Base-by-base conservation (phyloP, 2,329 filamentous ascomycete species). In the Massarina eburnea region DNA sequence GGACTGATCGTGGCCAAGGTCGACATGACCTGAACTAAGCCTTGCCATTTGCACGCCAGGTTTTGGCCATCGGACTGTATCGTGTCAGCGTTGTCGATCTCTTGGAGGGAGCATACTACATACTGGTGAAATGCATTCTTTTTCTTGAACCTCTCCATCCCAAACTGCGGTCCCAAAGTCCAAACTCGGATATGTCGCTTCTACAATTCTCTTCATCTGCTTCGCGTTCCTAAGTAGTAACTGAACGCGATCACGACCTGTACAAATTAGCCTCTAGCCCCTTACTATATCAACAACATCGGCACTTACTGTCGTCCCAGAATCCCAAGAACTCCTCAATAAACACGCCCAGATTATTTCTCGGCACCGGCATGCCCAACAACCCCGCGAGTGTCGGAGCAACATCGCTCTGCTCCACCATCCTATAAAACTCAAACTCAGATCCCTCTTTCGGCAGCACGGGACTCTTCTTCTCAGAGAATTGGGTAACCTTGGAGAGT, bases 341-440 rank as follows among this genome's bases (percentile, higher is more conserved):
- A 49, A 96, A 85, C 1, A 91, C 84, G 1, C 94, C 94, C 0
- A 99, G 74, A 52, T 91, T 97, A 64, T 99, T 99, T 67, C 85
- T 83, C 0, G 94, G 89, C 1, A 95, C 79, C 0, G 94, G 92
- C 54, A 99, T 86, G 0, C 91, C 91, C 35, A 99, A 78, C 22
- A 99, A 74, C 1, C 86, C 90, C 9, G 89, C 91, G 18, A 99
- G 75, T 0, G 92, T 96, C 1, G 94, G 91, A 0, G 89, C 90
- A 48, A 99, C 80, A 69, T 99, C 95, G 1, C 91, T 95, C 72
- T 99, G 94, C 64, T 97, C 89, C n/a, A 97, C 82, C 43, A 77
- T 83, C 24, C 76, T 78, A 67, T 97, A 97, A 65, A 89, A 97
- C 48, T 88, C 81, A 55, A 95, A 95, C 51, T 94, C 85, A 6